phyloP scores from a whole-genome alignment of 768 basidiomycete species.

The Agaricus sinodeliciosus region DNA sequence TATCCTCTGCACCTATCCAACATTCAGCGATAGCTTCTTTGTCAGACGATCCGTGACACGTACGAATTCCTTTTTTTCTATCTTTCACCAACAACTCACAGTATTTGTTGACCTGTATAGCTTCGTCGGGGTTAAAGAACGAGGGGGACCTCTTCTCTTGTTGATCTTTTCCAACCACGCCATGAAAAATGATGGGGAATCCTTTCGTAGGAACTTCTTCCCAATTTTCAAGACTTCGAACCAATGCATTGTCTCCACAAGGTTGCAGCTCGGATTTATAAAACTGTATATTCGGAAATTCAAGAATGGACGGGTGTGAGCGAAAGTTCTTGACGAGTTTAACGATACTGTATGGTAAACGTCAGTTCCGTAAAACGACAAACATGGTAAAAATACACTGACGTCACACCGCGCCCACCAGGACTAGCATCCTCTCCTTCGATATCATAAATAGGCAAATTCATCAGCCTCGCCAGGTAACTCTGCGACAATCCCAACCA shows the following conservation, averaged over 20 bases:
- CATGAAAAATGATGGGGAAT: slow-evolving; percentile 56
- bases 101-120: slow-evolving; percentile 43
- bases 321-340: slow-evolving; percentile 56
- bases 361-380: background rate
- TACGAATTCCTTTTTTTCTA: slow-evolving; percentile 33
- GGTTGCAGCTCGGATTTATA: slow-evolving; percentile 45
- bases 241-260: slow-evolving; percentile 38
- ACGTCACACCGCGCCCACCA: slow-evolving; percentile 32
- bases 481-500: slow-evolving; percentile 45
- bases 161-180: slow-evolving; percentile 45
- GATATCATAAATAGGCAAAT: slow-evolving; percentile 28
- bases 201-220: slow-evolving; percentile 31
- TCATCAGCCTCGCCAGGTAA: slow-evolving; percentile 47
- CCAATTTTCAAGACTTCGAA: slow-evolving; percentile 29
- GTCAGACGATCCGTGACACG: slow-evolving; percentile 11
- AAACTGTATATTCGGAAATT: slow-evolving; percentile 52
- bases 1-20: slow-evolving; percentile 29
- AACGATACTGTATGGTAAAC: slow-evolving; percentile 34
- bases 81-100: slow-evolving; percentile 26
- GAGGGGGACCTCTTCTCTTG: slow-evolving; percentile 52
- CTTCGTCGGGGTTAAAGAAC: slow-evolving; percentile 59
- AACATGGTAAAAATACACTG: slow-evolving; percentile 12
- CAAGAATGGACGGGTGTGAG: slow-evolving; percentile 47
- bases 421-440: slow-evolving; percentile 15
- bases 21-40: background rate